These are phyloP conservation scores for Fusarium neocosmosporiellum DNA, from an alignment of 2,329 filamentous ascomycete species.

Conservation along the genomic window DNA sequence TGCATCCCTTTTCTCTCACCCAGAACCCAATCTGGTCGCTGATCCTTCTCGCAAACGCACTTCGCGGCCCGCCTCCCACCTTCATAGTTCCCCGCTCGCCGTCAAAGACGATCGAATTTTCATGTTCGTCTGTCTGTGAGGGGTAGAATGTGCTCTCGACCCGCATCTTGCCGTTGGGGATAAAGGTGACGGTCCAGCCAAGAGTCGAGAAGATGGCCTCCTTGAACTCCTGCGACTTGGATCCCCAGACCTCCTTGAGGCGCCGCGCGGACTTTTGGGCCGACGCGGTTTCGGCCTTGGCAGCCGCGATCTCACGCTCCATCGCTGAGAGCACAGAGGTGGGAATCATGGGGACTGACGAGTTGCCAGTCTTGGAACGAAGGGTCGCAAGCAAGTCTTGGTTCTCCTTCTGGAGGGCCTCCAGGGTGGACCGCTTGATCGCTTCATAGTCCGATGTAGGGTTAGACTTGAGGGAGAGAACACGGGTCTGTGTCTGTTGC, in stretches of 20 bases:
- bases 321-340: conserved; percentile 79
- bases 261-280: conserved; percentile 86
- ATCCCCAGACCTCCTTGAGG: conserved; percentile 91
- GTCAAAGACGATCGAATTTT: conserved; percentile 85
- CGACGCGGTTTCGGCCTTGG: conserved; percentile 74
- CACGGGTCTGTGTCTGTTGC: conserved; percentile 78
- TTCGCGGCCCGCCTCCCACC: conserved; percentile 88
- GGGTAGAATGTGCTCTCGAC: conserved; percentile 89
- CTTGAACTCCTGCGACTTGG: conserved; percentile 93
- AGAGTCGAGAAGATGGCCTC: conserved; percentile 92
- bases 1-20: conserved; percentile 93
- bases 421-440: conserved; percentile 83
- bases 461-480: conserved; percentile 90
- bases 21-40: conserved; percentile 91
- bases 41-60: conserved; percentile 87
- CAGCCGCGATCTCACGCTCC: conserved; percentile 79
- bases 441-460: conserved; percentile 88
- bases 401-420: conserved; percentile 85
- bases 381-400: conserved; percentile 82
- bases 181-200: conserved; percentile 94
- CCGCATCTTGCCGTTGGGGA: conserved; percentile 96
- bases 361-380: conserved; percentile 53
- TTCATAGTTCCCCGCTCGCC: conserved; percentile 98
- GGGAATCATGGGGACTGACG: conserved; percentile 75
- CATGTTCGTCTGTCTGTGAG: conserved; percentile 73